Percentiles rank a stretch among this genome's conserved stretches.
Conservation (phyloP, 805 yeast genomes). For the Teunomyces pallodes region DNA sequence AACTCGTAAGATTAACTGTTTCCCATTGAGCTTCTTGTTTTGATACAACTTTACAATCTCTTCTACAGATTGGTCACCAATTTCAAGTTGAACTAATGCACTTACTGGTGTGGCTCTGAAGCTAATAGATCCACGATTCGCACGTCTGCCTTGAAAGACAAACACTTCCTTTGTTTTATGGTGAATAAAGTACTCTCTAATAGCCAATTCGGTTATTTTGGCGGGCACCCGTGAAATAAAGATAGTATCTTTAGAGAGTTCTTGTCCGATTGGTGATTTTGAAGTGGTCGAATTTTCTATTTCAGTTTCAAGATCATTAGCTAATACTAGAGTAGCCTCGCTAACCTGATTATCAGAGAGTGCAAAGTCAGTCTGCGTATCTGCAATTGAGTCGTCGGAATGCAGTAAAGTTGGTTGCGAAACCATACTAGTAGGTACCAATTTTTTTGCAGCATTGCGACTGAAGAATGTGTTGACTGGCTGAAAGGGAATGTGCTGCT, state of each 20-base stretch:
- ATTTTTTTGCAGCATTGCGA: conserved; percentile 5
- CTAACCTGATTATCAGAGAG: background rate
- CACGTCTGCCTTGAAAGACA: conserved; percentile 40
- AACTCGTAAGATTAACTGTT: background rate
- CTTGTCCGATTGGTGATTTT: background rate
- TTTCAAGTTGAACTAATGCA: conserved; percentile 50
- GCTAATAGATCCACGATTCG: conserved; percentile 19
- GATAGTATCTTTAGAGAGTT: conserved; percentile 33
- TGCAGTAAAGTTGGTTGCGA: background rate
- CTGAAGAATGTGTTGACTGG: background rate
- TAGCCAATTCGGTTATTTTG: conserved; percentile 41
- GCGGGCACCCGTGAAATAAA: conserved; percentile 42
- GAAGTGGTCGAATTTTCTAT: conserved; percentile 21
- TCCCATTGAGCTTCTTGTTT: conserved; percentile 34
- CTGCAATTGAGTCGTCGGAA: background rate
- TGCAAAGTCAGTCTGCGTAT: too few species aligned
- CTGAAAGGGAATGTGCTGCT: conserved; percentile 33
- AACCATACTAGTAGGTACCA: background rate
- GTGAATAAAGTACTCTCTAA: conserved; percentile 43
- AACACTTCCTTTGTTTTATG: conserved; percentile 48
- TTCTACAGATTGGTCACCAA: conserved; percentile 35
- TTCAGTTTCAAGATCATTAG: background rate
- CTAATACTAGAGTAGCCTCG: background rate
- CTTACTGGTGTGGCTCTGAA: conserved; percentile 37
- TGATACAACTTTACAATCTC: conserved; percentile 42